Evolutionary conservation across 495 filamentous ascomycete species (phyloP).

Genomic region (Collariella sp.): DNA sequence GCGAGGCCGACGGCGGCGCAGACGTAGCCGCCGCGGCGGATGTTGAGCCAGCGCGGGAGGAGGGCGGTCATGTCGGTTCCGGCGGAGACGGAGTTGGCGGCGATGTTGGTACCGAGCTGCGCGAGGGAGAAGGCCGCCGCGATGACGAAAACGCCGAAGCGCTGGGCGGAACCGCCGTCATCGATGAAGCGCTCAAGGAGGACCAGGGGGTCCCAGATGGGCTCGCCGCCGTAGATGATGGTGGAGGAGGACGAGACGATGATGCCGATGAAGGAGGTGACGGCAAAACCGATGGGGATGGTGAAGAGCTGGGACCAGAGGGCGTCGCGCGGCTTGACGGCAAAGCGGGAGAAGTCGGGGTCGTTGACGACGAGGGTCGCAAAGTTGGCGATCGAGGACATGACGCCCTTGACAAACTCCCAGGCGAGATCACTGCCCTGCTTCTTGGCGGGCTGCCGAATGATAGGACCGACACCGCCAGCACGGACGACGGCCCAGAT

Average conservation of each 20-base stretch:
- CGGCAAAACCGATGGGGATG: slow-evolving; percentile 76
- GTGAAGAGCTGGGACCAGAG: slow-evolving; percentile 85
- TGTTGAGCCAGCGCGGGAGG: slow-evolving; percentile 78
- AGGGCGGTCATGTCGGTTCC: slow-evolving; percentile 89
- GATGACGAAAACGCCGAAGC: slow-evolving; percentile 87
- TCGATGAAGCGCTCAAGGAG: slow-evolving; percentile 66
- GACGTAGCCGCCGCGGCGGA: slow-evolving; percentile 84
- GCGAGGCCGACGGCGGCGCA: slow-evolving; percentile 75
- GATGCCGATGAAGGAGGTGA: slow-evolving; percentile 91
- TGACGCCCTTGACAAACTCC: slow-evolving; percentile 75
- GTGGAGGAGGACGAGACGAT: slow-evolving; percentile 81
- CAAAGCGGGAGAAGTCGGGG: slow-evolving; percentile 86
- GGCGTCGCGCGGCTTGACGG: slow-evolving; percentile 68
- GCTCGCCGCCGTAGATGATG: slow-evolving; percentile 61
- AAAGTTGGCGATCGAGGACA: slow-evolving; percentile 89
- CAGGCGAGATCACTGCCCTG: slow-evolving; percentile 66
- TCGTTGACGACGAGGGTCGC: slow-evolving; percentile 80
- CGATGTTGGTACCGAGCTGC: slow-evolving; percentile 88
- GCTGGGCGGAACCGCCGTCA: slow-evolving; percentile 64
- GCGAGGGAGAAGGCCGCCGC: slow-evolving; percentile 73
- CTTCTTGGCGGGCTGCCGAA: slow-evolving; percentile 56
- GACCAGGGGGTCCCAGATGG: slow-evolving; percentile 82
- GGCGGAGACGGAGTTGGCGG: slow-evolving; percentile 82
- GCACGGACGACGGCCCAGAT: slow-evolving; percentile 83
- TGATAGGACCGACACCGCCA: slow-evolving; percentile 76